phyloP scores from a whole-genome alignment of 2,329 filamentous ascomycete species.

The Annulohypoxylon truncatum region DNA sequence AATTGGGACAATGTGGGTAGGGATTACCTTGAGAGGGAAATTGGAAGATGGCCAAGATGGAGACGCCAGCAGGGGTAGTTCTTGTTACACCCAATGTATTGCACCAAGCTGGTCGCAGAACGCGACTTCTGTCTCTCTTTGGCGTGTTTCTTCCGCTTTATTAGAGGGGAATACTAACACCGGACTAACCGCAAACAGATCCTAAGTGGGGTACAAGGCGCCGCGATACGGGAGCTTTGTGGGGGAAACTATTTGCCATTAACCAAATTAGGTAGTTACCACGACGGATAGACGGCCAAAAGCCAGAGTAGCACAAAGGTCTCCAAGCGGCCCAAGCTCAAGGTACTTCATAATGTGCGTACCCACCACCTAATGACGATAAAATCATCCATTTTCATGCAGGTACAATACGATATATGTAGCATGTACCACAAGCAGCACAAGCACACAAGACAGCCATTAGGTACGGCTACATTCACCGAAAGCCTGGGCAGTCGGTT shows the following conservation, averaged over 20 bases:
- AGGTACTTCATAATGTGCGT: constrained; percentile 9
- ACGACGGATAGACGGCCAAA: constrained; percentile 26
- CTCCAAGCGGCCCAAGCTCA: background rate
- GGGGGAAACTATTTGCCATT: background rate
- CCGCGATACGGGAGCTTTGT: constrained; percentile 16
- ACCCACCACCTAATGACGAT: constrained; percentile 27
- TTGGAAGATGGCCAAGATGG: constrained; percentile 42
- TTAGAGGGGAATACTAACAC: constrained; percentile 9
- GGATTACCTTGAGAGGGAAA: constrained; percentile 42
- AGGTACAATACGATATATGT: constrained; percentile 28
- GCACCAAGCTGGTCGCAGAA: constrained; percentile 7
- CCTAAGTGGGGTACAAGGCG: background rate
- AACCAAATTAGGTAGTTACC: constrained; percentile 15
- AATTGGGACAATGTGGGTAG: constrained; percentile 33
- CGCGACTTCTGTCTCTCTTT: constrained; percentile 15
- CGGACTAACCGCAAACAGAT: constrained; percentile 3
- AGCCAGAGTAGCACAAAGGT: constrained; percentile 8
- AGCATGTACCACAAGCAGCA: background rate
- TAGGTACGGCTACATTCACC: constrained; percentile 29
- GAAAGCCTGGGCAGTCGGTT: constrained; percentile 15
- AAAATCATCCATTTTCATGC: constrained; percentile 33
- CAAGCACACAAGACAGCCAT: constrained; percentile 8
- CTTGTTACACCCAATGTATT: constrained; percentile 26
- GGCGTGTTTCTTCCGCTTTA: constrained; percentile 19
- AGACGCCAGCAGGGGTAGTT: constrained; percentile 37